Evolutionary conservation across 805 yeast species (phyloP).

Genomic region (Myxozyma lipomycoides): DNA sequence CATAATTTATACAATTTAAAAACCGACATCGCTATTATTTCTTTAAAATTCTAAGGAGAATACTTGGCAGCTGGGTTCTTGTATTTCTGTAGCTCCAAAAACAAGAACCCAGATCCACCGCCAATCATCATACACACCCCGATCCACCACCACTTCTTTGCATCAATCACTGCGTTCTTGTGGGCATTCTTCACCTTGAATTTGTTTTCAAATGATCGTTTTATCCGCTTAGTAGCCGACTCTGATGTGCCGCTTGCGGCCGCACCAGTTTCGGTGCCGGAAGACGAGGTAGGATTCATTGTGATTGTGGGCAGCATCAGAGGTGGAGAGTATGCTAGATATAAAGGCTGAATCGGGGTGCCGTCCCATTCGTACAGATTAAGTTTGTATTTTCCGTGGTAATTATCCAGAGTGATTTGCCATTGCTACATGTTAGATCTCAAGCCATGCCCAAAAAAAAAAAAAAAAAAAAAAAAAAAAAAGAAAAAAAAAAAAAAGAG

Average conservation of each 20-base stretch:
- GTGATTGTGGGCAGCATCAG: slow-evolving; percentile 93
- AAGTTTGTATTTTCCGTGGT: slow-evolving; percentile 78
- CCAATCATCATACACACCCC: slow-evolving; percentile 39
- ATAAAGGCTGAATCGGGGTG: slow-evolving; percentile 75
- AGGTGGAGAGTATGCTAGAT: slow-evolving; percentile 89
- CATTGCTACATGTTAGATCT: slow-evolving; percentile 9
- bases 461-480: neutral
- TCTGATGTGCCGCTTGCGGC: slow-evolving; percentile 24
- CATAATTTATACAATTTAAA: too few relatives aligned
- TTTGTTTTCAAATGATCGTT: slow-evolving; percentile 28
- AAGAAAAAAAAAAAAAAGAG: neutral
- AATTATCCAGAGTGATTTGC: slow-evolving; percentile 61
- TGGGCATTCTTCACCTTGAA: slow-evolving; percentile 33
- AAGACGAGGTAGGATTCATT: slow-evolving; percentile 69
- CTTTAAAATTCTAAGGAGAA: neutral
- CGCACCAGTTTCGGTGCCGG: slow-evolving; percentile 35
- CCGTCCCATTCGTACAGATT: slow-evolving; percentile 72
- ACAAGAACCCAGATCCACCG: slow-evolving; percentile 38
- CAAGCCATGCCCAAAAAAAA: neutral
- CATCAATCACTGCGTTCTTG: slow-evolving; percentile 33
- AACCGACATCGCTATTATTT: neutral
- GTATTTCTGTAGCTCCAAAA: slow-evolving; percentile 10
- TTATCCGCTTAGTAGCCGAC: slow-evolving; percentile 1
- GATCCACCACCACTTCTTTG: slow-evolving; percentile 39
- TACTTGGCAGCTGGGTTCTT: neutral